Conservation (phyloP, 1,139 yeast genomes). For the Protomyces inundatus region DNA sequence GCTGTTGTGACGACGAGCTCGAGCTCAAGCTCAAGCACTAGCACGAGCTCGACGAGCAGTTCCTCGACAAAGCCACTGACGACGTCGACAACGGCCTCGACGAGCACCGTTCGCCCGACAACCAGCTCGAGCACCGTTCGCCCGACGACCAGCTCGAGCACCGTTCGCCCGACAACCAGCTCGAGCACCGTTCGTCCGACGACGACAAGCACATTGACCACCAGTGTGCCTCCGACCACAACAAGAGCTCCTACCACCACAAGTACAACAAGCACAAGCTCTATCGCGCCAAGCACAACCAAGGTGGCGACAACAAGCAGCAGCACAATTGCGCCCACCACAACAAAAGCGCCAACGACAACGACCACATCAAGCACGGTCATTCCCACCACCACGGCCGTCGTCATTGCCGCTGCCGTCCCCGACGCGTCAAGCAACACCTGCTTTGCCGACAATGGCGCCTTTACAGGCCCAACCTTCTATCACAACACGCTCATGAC, state of each 20-base stretch:
- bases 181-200: background rate
- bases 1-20: background rate
- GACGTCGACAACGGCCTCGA: background rate
- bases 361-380: background rate
- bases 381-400: background rate
- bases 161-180: background rate
- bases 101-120: background rate
- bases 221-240: background rate
- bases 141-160: background rate
- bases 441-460: conserved; percentile 10
- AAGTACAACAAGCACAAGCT: background rate
- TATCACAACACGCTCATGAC: conserved; percentile 7
- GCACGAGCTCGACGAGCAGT: background rate
- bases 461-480: background rate
- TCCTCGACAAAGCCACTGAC: background rate
- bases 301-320: background rate
- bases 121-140: background rate
- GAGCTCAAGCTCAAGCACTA: background rate
- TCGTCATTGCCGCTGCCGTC: background rate
- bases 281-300: background rate
- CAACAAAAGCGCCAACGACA: conserved; percentile 3
- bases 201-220: background rate
- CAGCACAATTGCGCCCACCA: background rate
- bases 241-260: background rate
- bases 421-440: background rate